Evolutionary conservation across 2,329 filamentous ascomycete genomes (phyloP), one percentile per base, ranked within the genome.

Genomic region (Phyllachora maydis): DNA sequence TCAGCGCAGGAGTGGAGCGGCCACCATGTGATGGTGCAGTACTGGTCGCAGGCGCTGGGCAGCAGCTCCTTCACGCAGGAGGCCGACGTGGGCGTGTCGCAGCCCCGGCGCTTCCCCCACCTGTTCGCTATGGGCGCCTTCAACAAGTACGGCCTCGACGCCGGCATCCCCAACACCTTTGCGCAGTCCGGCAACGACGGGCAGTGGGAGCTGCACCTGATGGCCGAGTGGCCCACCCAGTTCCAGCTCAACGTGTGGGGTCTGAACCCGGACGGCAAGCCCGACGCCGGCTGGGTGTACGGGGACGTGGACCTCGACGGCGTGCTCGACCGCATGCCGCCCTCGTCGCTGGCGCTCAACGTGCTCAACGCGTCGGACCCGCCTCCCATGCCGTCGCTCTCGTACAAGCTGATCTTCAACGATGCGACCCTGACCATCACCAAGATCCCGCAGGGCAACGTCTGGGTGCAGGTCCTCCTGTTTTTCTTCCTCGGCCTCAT

Each of bases 211-310:
- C 63, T 60, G 33, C 52, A 65, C 30, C 65, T 71, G 28, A 59
- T 70, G 54, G 50, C 56, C 4, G 68, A 74, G 36, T 74, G 65
- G 58, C 68, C 68, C 5, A 56, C 59, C 3, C 45, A 57, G 22
- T 57, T 65, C 26, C 66, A 72, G 35, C 45, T 72, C 28, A 74
- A 72, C 32, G 52, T 69, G 4, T 74, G 69, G 68, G 69, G 68
- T 24, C 65, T 72, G 38, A 67, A 72, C 34, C 56, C 59, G 1
- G 57, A 71, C 39, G 65, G 65, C 11, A 45, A 60, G 32, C 66
- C 68, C 0, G 68, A 74, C 39, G 52, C 65, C 29, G 57, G 56
- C 6, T 55, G 51, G 26, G 56, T 68, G 3, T 61, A 56, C 30
- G 69, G 69, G 12, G 68, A 74, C 37, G 54, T 68, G 9, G 62